Conservation (phyloP, 2,329 filamentous ascomycete species). For the Trichoderma sp. region DNA sequence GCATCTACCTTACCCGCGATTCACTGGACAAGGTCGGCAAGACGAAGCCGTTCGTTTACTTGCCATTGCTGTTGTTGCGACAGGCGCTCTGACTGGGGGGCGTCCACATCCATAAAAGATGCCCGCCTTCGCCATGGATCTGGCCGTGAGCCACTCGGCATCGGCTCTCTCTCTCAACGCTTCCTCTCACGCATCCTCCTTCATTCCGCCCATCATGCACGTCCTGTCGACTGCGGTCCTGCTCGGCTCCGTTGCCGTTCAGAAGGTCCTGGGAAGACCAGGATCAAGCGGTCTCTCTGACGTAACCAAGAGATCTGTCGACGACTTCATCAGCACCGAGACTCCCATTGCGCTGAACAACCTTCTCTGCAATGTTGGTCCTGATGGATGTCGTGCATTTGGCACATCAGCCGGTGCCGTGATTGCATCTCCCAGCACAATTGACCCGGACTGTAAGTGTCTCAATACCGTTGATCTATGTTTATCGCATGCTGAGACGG, state of each 20-base stretch:
- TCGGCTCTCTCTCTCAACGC: slow-evolving; percentile 38
- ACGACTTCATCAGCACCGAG: slow-evolving; percentile 57
- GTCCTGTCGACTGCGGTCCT: slow-evolving; percentile 53
- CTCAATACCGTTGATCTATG: background rate
- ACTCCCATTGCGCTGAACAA: slow-evolving; percentile 54
- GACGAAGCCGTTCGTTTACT: background rate
- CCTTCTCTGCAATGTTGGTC: slow-evolving; percentile 62
- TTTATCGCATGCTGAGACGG: background rate
- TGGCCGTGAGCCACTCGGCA: slow-evolving; percentile 31
- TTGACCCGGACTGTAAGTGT: slow-evolving; percentile 58
- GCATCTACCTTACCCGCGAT: slow-evolving; percentile 6
- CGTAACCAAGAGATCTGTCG: slow-evolving; percentile 49
- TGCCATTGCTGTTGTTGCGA: background rate
- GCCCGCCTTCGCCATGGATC: slow-evolving; percentile 25
- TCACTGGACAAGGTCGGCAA: slow-evolving; percentile 22
- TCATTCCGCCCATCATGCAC: slow-evolving; percentile 52
- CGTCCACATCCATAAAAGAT: slow-evolving; percentile 2
- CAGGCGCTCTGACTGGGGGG: slow-evolving; percentile 5
- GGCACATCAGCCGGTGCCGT: slow-evolving; percentile 56
- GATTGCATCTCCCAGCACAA: slow-evolving; percentile 58
- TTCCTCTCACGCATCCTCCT: slow-evolving; percentile 32
- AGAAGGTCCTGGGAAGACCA: slow-evolving; percentile 54
- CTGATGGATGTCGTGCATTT: slow-evolving; percentile 52
- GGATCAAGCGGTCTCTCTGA: slow-evolving; percentile 39
- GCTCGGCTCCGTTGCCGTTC: slow-evolving; percentile 54